phyloP scores from a whole-genome alignment of 2,329 filamentous ascomycete genomes.

The Diaporthe sp. region DNA sequence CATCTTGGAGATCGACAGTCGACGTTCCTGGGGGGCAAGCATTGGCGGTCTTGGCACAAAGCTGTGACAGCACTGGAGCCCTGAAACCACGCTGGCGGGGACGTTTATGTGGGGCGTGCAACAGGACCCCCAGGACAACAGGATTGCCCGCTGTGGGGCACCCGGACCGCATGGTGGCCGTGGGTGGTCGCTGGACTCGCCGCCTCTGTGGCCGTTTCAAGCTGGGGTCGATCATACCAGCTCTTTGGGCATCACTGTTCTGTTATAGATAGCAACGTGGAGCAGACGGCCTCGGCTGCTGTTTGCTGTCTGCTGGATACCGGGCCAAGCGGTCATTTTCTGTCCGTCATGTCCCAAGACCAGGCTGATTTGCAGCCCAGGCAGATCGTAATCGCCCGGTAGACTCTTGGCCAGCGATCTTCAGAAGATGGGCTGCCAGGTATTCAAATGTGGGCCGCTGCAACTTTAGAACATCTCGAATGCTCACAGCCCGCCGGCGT shows the following conservation, averaged over 20 bases:
- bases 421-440: neutral
- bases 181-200: neutral
- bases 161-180: neutral
- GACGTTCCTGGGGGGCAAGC: slow-evolving; percentile 4
- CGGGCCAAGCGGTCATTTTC: neutral
- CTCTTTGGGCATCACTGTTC: neutral
- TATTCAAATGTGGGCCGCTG: slow-evolving; percentile 14
- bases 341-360: neutral
- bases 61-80: slow-evolving; percentile 30
- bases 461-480: neutral
- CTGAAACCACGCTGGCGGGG: slow-evolving; percentile 38
- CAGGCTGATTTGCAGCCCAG: slow-evolving; percentile 17
- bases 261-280: neutral
- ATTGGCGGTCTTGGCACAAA: slow-evolving; percentile 40
- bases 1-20: slow-evolving; percentile 22
- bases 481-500: neutral
- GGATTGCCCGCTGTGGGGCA: neutral
- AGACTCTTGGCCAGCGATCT: slow-evolving; percentile 15
- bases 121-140: neutral
- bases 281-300: neutral
- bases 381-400: slow-evolving; percentile 23
- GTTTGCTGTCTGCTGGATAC: neutral
- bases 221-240: slow-evolving; percentile 28
- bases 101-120: slow-evolving; percentile 20
- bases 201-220: slow-evolving; percentile 12